Evolutionary conservation across 2,329 filamentous ascomycete genomes (phyloP).

Genomic region (Verticillium albo-atrum): DNA sequence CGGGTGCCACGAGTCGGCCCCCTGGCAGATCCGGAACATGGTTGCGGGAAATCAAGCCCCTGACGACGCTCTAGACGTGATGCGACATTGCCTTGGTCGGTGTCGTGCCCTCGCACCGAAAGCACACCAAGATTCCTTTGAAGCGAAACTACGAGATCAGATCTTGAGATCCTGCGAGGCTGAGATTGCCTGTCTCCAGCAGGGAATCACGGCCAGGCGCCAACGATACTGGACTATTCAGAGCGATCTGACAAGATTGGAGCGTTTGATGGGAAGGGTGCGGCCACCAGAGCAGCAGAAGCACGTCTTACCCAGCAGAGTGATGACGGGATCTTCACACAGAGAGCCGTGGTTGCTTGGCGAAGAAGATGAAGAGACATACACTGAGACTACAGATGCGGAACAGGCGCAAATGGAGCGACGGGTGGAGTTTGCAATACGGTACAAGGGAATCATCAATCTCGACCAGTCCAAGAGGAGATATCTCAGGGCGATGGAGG

Average conservation of each 20-base stretch:
- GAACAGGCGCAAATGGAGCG: background rate
- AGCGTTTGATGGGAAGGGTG: background rate
- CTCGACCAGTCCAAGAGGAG: constrained; percentile 1
- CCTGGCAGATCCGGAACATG: background rate
- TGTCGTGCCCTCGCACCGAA: background rate
- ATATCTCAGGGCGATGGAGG: constrained; percentile 2
- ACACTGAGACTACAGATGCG: background rate
- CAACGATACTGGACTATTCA: background rate
- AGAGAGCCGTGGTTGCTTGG: background rate
- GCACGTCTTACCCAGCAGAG: background rate
- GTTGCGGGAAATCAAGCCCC: background rate
- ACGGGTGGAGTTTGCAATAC: background rate
- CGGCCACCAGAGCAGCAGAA: background rate
- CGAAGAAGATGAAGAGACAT: background rate
- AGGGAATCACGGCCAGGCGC: background rate
- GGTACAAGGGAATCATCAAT: constrained; percentile 5
- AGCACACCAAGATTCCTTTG: constrained; percentile 8
- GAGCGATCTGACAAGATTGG: background rate
- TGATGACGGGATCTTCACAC: background rate
- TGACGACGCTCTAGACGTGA: background rate
- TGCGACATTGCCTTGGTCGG: background rate
- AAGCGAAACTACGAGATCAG: constrained; percentile 15
- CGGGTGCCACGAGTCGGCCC: background rate
- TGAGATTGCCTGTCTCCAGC: constrained; percentile 1
- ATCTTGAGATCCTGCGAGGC: constrained; percentile 23